Base-by-base conservation (phyloP, 1,284 basidiomycete species). In the Tetrapyrgos nigripes region DNA sequence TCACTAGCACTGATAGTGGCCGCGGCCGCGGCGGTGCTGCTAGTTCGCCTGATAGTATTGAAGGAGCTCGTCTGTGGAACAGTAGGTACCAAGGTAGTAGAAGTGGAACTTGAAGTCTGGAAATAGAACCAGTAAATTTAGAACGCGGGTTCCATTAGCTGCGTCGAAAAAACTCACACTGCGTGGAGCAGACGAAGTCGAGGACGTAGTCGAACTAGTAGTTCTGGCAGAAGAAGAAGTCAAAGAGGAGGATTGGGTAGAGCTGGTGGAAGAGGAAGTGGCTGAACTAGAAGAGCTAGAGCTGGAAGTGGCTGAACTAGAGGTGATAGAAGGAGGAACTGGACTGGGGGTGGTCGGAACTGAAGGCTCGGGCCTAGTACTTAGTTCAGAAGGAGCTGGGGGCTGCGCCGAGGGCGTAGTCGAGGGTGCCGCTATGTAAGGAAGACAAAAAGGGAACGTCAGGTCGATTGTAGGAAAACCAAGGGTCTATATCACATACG, bases 21-120 rank as follows among this genome's bases (percentile, higher is more conserved):
- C 24, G n/a, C 50, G 24, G 51, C 43, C 23, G 53, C 48, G 4
- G 57, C 37, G 68, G 72, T 19, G 3, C 24, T 19, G 3, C 24
- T 45, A 6, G 50, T 21, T 13, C 45, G 43, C 3, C 45, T 27
- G 8, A 50, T 44, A 33, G 47, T 26, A 35, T 26, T 28, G 11
- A 55, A 46, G 14, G 54, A 53, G 23, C 50, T 46, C n/a, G 61
- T 29, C 35, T 49, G 50, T 27, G 35, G 21, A 8, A 27, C 27
- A 14, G 35, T 29, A 26, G 50, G 24, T 14, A 52, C 43, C 21
- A 17, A 27, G 19, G 13, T 24, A 13, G 56, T 58, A 24, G 56
- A 46, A 26, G 33, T 53, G n/a, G n/a, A n/a, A n/a, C n/a, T n/a
- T 33, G 47, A 56, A 35, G 43, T 17, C 40, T 50, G 33, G 2